These are phyloP conservation scores for Dipteronia sinensis DNA, from an alignment of 345 rosid genomes.

Conservation along the genomic window DNA sequence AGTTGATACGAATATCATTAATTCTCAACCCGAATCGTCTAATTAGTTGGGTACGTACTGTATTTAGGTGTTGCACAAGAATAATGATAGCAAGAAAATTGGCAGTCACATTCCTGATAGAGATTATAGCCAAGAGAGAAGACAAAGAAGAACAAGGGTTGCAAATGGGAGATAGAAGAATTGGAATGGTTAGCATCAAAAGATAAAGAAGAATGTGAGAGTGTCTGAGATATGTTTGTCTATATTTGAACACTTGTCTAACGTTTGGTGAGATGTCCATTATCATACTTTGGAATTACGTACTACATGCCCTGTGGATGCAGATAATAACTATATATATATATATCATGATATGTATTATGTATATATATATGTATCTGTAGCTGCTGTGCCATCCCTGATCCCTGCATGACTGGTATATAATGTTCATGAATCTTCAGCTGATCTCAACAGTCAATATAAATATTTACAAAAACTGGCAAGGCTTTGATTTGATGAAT, in stretches of 20 bases:
- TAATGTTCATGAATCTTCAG: constrained; percentile 2
- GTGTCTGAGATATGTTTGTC: constrained; percentile 19
- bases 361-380: too few species aligned
- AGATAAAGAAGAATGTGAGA: constrained; percentile 30
- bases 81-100: too few species aligned
- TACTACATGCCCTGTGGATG: neutral
- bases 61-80: too few species aligned
- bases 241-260: constrained; percentile 5
- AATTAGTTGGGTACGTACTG: too few species aligned
- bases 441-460: neutral
- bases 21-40: too few species aligned
- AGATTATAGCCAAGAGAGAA: neutral
- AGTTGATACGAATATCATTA: too few species aligned
- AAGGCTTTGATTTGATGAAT: neutral
- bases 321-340: neutral
- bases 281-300: neutral
- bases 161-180: constrained; percentile 2
- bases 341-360: neutral
- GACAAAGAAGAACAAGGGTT: neutral
- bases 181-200: constrained; percentile 9
- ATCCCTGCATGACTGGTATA: constrained; percentile 12
- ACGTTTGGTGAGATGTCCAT: constrained; percentile 34
- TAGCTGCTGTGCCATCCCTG: constrained; percentile 8
- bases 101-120: neutral
- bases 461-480: constrained; percentile 9